Conservation (phyloP, 805 yeast species). For the Nakazawaea sp. region DNA sequence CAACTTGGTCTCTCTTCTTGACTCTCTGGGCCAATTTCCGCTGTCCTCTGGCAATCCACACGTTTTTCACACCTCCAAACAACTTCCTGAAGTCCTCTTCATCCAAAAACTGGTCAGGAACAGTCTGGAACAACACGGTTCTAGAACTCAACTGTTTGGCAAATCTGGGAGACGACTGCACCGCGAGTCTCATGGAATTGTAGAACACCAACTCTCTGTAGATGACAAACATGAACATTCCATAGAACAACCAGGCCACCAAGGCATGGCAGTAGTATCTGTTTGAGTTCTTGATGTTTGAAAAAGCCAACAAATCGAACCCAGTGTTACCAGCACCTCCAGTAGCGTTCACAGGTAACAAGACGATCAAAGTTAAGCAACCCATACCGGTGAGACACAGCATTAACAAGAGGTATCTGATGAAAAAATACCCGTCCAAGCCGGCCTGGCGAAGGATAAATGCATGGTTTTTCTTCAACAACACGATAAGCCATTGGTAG, state of each 20-base stretch:
- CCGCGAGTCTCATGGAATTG: slow-evolving; percentile 70
- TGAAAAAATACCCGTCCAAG: slow-evolving; percentile 87
- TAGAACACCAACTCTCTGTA: slow-evolving; percentile 81
- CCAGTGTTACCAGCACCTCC: slow-evolving; percentile 58
- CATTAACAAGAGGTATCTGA: slow-evolving; percentile 65
- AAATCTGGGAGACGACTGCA: slow-evolving; percentile 73
- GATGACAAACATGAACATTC: slow-evolving; percentile 59
- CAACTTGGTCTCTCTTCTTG: slow-evolving; percentile 51
- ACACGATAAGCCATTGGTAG: slow-evolving; percentile 60
- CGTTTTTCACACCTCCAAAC: slow-evolving; percentile 75
- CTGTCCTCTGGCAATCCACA: slow-evolving; percentile 71
- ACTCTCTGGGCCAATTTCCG: slow-evolving; percentile 49
- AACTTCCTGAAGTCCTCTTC: slow-evolving; percentile 67
- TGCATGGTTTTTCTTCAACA: slow-evolving; percentile 61
- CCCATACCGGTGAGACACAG: slow-evolving; percentile 49
- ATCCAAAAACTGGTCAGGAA: slow-evolving; percentile 66
- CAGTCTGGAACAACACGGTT: slow-evolving; percentile 78
- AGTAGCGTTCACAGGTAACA: slow-evolving; percentile 81
- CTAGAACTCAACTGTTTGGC: slow-evolving; percentile 70
- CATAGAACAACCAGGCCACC: slow-evolving; percentile 73
- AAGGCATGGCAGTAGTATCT: slow-evolving; percentile 86
- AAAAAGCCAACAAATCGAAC: slow-evolving; percentile 67
- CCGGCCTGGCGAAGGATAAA: slow-evolving; percentile 84
- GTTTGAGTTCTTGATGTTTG: slow-evolving; percentile 54
- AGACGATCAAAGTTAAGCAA: slow-evolving; percentile 51